Percentiles rank a stretch among this genome's conserved stretches.
These are phyloP conservation scores for Trichoderma endophyticum DNA, from an alignment of 2,329 filamentous ascomycete genomes.

Conservation along the genomic window DNA sequence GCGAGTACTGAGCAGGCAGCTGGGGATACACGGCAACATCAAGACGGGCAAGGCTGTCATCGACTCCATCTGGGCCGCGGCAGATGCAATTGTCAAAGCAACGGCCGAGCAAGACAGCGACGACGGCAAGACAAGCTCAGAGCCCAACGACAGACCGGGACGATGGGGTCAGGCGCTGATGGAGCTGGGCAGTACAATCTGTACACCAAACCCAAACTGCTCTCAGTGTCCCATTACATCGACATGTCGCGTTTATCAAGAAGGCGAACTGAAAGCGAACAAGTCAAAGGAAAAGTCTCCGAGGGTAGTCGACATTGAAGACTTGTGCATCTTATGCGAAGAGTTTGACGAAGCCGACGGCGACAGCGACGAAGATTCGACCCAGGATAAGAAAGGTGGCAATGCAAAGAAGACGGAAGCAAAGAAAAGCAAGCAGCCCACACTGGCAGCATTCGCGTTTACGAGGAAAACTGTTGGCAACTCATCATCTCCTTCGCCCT, in stretches of 20 bases:
- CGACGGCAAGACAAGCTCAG: constrained; percentile 22
- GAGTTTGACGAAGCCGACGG: constrained; percentile 39
- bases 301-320: constrained; percentile 45
- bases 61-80: constrained; percentile 57
- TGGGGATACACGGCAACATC: constrained; percentile 54
- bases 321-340: constrained; percentile 48
- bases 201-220: constrained; percentile 58
- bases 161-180: constrained; percentile 64
- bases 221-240: constrained; percentile 47
- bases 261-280: constrained; percentile 39
- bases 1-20: constrained; percentile 57
- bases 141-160: constrained; percentile 50
- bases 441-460: constrained; percentile 37
- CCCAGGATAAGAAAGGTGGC: neutral
- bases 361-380: constrained; percentile 24
- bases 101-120: constrained; percentile 41
- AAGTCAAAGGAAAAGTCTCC: constrained; percentile 19
- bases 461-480: constrained; percentile 22
- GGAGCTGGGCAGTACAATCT: constrained; percentile 63
- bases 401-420: constrained; percentile 19
- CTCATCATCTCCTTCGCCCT: neutral
- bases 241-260: constrained; percentile 51
- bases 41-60: constrained; percentile 53
- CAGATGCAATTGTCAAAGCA: constrained; percentile 51
- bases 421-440: constrained; percentile 30